These are phyloP conservation scores for Metarhizium album DNA, from an alignment of 2,329 filamentous ascomycete species.

Conservation along the genomic window DNA sequence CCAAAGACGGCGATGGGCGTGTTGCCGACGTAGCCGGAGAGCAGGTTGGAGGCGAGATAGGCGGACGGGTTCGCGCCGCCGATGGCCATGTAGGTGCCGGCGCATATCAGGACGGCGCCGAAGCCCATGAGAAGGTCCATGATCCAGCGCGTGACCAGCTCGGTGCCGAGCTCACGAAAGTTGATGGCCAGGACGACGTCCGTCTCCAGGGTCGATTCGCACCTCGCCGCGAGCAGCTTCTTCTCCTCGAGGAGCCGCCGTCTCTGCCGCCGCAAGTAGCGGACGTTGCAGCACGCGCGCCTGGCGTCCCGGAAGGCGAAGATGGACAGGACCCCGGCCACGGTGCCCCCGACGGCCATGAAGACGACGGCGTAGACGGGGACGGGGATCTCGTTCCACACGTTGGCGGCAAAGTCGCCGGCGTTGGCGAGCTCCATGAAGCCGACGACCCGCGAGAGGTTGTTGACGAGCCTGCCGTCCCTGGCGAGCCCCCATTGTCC, in stretches of 20 bases:
- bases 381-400: slow-evolving; percentile 42
- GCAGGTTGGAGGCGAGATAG: slow-evolving; percentile 36
- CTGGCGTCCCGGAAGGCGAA: slow-evolving; percentile 34
- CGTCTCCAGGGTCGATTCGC: slow-evolving; percentile 13
- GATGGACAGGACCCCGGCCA: slow-evolving; percentile 32
- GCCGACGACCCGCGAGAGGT: slow-evolving; percentile 27
- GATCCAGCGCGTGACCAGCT: slow-evolving; percentile 36
- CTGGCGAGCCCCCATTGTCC: slow-evolving; percentile 7
- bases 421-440: slow-evolving; percentile 46
- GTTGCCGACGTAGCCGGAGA: slow-evolving; percentile 47
- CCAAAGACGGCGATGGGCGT: slow-evolving; percentile 37
- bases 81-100: slow-evolving; percentile 44
- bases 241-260: slow-evolving; percentile 17
- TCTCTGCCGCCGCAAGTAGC: slow-evolving; percentile 32
- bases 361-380: slow-evolving; percentile 36
- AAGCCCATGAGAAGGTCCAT: slow-evolving; percentile 41
- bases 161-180: slow-evolving; percentile 37
- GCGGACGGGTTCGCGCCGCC: slow-evolving; percentile 31
- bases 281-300: slow-evolving; percentile 34
- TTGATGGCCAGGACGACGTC: slow-evolving; percentile 32
- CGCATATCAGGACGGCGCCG: slow-evolving; percentile 36
- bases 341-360: slow-evolving; percentile 40
- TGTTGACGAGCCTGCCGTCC: slow-evolving; percentile 16
- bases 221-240: slow-evolving; percentile 2
- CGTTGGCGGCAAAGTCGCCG: slow-evolving; percentile 45